These are phyloP conservation scores for Erythrobasidium yunnanense DNA, from an alignment of 768 basidiomycete genomes.

Conservation along the genomic window DNA sequence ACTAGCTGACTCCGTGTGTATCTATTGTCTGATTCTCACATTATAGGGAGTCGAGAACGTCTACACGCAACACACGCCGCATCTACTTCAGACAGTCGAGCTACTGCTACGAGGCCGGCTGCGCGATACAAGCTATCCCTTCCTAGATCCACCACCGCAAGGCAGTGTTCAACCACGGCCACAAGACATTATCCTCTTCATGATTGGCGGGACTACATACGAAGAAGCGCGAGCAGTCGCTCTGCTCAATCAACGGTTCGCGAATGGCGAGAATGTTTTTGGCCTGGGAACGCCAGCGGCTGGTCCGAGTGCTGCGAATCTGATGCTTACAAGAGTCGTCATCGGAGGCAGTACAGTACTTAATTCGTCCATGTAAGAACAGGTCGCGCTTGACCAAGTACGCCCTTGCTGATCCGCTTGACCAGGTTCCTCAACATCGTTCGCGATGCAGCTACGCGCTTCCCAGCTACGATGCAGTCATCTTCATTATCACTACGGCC, in stretches of 20 bases:
- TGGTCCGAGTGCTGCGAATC: neutral
- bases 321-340: constrained; percentile 52
- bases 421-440: constrained; percentile 80
- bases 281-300: neutral
- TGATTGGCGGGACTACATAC: constrained; percentile 92
- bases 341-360: constrained; percentile 91
- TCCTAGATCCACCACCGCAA: constrained; percentile 48
- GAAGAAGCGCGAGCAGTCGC: constrained; percentile 81
- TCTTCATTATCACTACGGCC: constrained; percentile 48
- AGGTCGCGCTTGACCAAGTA: neutral
- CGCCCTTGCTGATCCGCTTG: neutral
- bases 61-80: constrained; percentile 92
- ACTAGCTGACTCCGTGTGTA: neutral
- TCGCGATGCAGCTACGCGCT: constrained; percentile 50
- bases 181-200: constrained; percentile 91
- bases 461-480: constrained; percentile 43
- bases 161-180: constrained; percentile 48
- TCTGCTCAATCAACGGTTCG: constrained; percentile 68
- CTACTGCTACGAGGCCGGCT: constrained; percentile 73
- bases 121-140: constrained; percentile 80
- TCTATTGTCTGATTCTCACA: constrained; percentile 17
- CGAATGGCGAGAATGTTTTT: constrained; percentile 27
- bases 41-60: constrained; percentile 92
- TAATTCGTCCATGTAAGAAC: constrained; percentile 69
- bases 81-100: constrained; percentile 83